phyloP scores from a whole-genome alignment of 192 early-diverging fungal genomes.

The Cladochytrium replicatum region DNA sequence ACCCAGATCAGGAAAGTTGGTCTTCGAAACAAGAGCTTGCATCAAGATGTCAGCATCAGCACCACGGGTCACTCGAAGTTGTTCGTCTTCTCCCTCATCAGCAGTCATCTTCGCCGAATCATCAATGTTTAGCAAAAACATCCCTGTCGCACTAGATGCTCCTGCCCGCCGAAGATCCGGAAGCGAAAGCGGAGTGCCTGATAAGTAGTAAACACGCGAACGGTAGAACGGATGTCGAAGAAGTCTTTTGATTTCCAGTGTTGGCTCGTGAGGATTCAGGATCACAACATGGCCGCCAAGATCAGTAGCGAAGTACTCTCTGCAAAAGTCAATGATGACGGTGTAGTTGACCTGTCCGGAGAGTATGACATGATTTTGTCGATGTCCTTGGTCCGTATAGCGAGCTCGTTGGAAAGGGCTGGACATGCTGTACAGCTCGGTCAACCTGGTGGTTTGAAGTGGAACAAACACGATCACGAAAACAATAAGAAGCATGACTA shows the following conservation, averaged over 20 bases:
- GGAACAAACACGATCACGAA: conserved; percentile 43
- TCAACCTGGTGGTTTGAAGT: conserved; percentile 33
- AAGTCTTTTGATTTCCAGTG: conserved; percentile 22
- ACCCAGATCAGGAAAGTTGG: conserved; percentile 31
- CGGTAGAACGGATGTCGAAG: conserved; percentile 39
- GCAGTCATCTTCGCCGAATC: conserved; percentile 1
- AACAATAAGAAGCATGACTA: conserved; percentile 44
- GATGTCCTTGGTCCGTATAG: conserved; percentile 9
- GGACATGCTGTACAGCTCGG: conserved; percentile 37
- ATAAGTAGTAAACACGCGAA: conserved; percentile 28
- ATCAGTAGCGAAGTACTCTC: conserved; percentile 38
- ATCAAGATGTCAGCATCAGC: conserved; percentile 37
- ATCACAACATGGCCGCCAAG: conserved; percentile 28
- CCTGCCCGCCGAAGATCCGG: conserved; percentile 28
- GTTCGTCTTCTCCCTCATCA: conserved; percentile 22
- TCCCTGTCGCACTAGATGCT: conserved; percentile 29
- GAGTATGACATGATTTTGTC: conserved; percentile 34
- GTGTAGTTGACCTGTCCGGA: conserved; percentile 26
- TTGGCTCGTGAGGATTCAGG: conserved; percentile 22
- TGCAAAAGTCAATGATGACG: conserved; percentile 36
- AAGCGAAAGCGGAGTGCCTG: conserved; percentile 22
- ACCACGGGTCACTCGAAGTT: conserved; percentile 26
- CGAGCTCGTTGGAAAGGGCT: conserved; percentile 35
- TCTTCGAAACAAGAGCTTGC: conserved; percentile 35
- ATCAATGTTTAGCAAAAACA: conserved; percentile 35